Evolutionary conservation across 495 filamentous ascomycete genomes (phyloP), one percentile per base, ranked within the genome.

Genomic region (Staphylotrichum tortipilum): DNA sequence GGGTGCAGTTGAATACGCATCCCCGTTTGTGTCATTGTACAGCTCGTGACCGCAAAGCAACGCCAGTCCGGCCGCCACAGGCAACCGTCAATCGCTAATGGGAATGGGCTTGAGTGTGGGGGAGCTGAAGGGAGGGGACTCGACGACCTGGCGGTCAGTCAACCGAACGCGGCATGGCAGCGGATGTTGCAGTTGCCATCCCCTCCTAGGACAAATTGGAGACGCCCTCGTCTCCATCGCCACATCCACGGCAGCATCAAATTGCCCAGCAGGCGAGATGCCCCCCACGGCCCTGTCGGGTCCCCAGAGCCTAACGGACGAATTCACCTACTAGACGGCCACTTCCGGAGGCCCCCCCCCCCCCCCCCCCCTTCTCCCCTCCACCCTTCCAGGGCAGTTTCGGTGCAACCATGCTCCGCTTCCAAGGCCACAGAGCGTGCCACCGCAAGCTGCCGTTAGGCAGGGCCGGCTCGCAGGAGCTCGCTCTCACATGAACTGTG

Each of bases 401-500:
- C 29, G 26, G 33, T 56, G 59, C 54, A 44, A 39, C 57, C 44
- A 61, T 49, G 48, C 53, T 57, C 42, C 35, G 40, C 44, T 50
- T 38, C 41, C 24, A 29, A 6, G n/a, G n/a, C n/a, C n/a, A 22
- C 33, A 44, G 36, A 46, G 42, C 49, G 44, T 53, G 37, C 34
- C 15, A 44, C 34, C 30, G 23, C 23, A 4, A 28, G 26, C 17
- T 17, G 28, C 28, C 49, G 23, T 34, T 46, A 45, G 47, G 23
- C 33, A 50, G 36, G 42, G 50, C 49, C 53, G 7, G 51, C 57
- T 52, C 50, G 61, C 59, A 64, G 57, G 49, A 62, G 30, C 22
- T 22, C 44, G 10, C 30, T 54, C 61, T 66, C 57, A 62, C 61
- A 66, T 66, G 61, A 64, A 61, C 48, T 58, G 34, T 36, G 52